Conservation (phyloP, 1,284 basidiomycete genomes). For the Ustilago xerochloae region DNA sequence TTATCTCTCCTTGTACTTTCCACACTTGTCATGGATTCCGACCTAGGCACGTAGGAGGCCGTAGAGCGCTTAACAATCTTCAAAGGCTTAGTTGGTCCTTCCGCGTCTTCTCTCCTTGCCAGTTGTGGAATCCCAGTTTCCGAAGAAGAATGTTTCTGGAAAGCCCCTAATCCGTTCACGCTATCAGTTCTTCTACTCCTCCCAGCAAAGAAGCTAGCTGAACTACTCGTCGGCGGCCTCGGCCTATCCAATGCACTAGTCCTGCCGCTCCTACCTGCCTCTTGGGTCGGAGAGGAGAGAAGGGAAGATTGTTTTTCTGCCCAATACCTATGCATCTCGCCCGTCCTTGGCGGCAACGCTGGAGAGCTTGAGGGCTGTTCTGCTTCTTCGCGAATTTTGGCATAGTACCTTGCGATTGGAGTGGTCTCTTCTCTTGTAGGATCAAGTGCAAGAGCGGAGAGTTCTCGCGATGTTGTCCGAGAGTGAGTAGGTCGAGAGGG, state of each 20-base stretch:
- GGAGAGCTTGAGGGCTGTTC: too few species aligned
- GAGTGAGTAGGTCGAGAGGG: too few species aligned
- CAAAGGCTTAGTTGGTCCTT: conserved; percentile 7
- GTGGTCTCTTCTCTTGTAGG: conserved; percentile 1
- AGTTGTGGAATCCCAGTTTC: neutral
- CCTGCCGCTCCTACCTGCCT: neutral
- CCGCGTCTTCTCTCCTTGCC: neutral
- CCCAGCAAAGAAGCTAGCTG: conserved; percentile 35
- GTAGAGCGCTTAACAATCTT: conserved; percentile 26
- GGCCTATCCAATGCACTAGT: conserved; percentile 42
- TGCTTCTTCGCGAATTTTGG: conserved; percentile 9
- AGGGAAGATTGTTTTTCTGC: conserved; percentile 7
- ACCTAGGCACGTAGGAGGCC: too few species aligned
- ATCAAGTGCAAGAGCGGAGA: conserved; percentile 25
- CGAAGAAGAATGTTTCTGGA: neutral
- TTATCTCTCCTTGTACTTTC: neutral
- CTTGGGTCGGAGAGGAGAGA: neutral
- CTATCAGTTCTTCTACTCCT: conserved; percentile 15
- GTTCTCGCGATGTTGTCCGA: conserved; percentile 1
- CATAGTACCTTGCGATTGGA: conserved; percentile 41
- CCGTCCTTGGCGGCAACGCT: too few species aligned
- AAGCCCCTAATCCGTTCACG: neutral
- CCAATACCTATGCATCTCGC: conserved; percentile 3
- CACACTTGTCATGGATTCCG: neutral
- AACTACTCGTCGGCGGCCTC: conserved; percentile 31